Conservation (phyloP, 495 filamentous ascomycete genomes). For the Haplographium delicatum region DNA sequence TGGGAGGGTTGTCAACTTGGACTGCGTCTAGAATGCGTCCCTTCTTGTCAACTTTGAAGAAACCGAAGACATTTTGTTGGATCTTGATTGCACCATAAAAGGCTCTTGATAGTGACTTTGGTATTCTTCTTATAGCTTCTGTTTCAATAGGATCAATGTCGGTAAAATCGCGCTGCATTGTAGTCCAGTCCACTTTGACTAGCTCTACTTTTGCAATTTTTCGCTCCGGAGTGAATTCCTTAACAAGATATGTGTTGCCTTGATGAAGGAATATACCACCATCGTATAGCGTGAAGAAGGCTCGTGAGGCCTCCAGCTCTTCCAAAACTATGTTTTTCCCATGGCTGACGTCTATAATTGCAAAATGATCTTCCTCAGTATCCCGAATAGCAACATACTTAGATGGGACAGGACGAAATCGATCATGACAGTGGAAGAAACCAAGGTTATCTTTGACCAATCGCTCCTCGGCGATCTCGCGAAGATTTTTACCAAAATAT, state of each 20-base stretch:
- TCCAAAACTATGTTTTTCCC: slow-evolving; percentile 81
- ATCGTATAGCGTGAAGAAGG: slow-evolving; percentile 95
- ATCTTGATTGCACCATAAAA: slow-evolving; percentile 84
- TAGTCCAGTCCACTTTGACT: slow-evolving; percentile 95
- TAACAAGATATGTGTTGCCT: slow-evolving; percentile 84
- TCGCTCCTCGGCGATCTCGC: slow-evolving; percentile 66
- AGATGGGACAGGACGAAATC: slow-evolving; percentile 82
- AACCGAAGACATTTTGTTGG: slow-evolving; percentile 83
- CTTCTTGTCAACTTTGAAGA: slow-evolving; percentile 86
- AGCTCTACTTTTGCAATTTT: slow-evolving; percentile 63
- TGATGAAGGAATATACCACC: slow-evolving; percentile 97
- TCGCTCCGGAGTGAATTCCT: slow-evolving; percentile 75
- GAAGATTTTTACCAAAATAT: slow-evolving; percentile 77
- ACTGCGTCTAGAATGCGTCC: slow-evolving; percentile 87
- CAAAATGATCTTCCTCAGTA: slow-evolving; percentile 79
- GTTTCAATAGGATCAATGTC: slow-evolving; percentile 90
- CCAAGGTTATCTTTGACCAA: slow-evolving; percentile 68
- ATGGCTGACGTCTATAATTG: slow-evolving; percentile 84
- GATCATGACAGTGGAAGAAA: slow-evolving; percentile 84
- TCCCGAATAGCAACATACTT: slow-evolving; percentile 85
- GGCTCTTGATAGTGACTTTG: slow-evolving; percentile 51
- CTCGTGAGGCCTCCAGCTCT: slow-evolving; percentile 91
- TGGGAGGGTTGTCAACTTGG: slow-evolving; percentile 87
- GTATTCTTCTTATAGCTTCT: slow-evolving; percentile 70
- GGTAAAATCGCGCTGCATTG: slow-evolving; percentile 87